These are phyloP conservation scores for Salmacisia buchloeana DNA, from an alignment of 1,284 basidiomycete genomes.

Conservation along the genomic window DNA sequence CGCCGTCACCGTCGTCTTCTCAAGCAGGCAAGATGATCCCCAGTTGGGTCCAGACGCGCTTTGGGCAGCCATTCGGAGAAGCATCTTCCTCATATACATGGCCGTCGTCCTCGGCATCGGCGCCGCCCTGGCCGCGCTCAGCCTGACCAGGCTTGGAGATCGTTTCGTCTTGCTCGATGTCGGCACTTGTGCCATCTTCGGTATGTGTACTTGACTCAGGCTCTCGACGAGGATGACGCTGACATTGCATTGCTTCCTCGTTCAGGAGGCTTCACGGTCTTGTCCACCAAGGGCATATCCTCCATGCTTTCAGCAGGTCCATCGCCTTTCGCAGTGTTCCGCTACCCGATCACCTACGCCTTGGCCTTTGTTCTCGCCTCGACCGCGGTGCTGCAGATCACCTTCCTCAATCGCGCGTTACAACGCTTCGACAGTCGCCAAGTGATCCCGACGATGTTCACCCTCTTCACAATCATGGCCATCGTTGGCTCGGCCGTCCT, in stretches of 20 bases:
- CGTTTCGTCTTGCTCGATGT: slow-evolving; percentile 77
- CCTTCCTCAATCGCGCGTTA: slow-evolving; percentile 70
- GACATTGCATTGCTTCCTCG: background rate
- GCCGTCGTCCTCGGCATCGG: slow-evolving; percentile 20
- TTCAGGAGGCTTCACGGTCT: slow-evolving; percentile 82
- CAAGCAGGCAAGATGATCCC: slow-evolving; percentile 56
- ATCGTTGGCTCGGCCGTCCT: slow-evolving; percentile 88
- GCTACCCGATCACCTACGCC: slow-evolving; percentile 39
- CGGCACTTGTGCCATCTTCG: slow-evolving; percentile 78
- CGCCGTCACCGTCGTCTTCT: slow-evolving; percentile 67
- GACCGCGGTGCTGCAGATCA: slow-evolving; percentile 83
- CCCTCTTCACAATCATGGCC: slow-evolving; percentile 67
- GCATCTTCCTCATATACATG: slow-evolving; percentile 41
- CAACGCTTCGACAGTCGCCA: slow-evolving; percentile 42
- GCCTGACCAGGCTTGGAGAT: slow-evolving; percentile 62
- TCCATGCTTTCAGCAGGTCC: slow-evolving; percentile 57
- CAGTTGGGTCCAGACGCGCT: slow-evolving; percentile 33
- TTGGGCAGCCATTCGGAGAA: slow-evolving; percentile 29
- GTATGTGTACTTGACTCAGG: slow-evolving; percentile 52
- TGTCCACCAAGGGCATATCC: slow-evolving; percentile 87
- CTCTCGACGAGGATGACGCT: background rate
- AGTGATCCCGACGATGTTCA: slow-evolving; percentile 75
- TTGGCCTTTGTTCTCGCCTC: slow-evolving; percentile 62
- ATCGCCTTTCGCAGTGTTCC: slow-evolving; percentile 24
- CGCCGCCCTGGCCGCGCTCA: slow-evolving; percentile 22